A percentile compares a stretch with the other conserved stretches of the same genome.
Conservation (phyloP, 345 rosid genomes). For the Luvunga scandens region DNA sequence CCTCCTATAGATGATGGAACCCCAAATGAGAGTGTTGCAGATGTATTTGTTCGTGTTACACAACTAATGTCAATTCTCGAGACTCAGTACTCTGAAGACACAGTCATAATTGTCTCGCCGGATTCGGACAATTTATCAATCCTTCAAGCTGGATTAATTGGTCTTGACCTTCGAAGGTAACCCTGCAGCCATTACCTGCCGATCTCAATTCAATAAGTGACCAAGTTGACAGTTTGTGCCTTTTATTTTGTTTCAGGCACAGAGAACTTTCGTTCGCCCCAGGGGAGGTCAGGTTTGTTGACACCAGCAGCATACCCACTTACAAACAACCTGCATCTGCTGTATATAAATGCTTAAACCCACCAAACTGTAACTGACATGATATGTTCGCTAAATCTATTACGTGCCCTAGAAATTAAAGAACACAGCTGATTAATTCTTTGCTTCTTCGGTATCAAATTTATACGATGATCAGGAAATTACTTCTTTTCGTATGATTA, state of each 20-base stretch:
- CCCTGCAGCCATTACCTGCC: neutral
- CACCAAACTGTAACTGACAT: conserved; percentile 64
- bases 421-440: neutral
- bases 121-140: conserved; percentile 89
- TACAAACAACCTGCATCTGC: conserved; percentile 89
- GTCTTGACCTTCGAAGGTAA: conserved; percentile 85
- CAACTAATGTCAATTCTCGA: conserved; percentile 95
- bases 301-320: conserved; percentile 61
- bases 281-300: conserved; percentile 80
- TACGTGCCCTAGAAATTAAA: no score
- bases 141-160: conserved; percentile 78
- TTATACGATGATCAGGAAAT: neutral
- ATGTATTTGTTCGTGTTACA: conserved; percentile 87
- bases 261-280: conserved; percentile 67
- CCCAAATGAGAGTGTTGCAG: conserved; percentile 86
- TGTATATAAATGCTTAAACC: conserved; percentile 74
- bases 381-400: neutral
- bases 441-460: neutral
- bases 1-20: conserved; percentile 91
- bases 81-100: conserved; percentile 84
- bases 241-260: conserved; percentile 49
- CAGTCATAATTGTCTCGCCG: conserved; percentile 70
- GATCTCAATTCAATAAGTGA: neutral
- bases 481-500: neutral
- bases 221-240: neutral